phyloP scores from a whole-genome alignment of 768 basidiomycete genomes.

The Fistulinella prunicolor region DNA sequence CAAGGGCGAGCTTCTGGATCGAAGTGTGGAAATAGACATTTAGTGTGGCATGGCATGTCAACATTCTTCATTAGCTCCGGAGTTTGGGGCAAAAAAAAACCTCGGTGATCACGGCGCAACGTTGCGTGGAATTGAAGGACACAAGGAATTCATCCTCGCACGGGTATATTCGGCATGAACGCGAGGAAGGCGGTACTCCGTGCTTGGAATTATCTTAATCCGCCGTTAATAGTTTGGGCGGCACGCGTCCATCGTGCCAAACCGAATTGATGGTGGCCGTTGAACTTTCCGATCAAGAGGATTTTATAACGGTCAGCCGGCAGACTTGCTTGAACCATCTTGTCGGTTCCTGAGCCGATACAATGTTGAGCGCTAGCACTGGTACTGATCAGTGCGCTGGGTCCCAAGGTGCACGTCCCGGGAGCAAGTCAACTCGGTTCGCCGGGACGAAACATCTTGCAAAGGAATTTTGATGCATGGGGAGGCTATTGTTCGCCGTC shows the following conservation, averaged over 20 bases:
- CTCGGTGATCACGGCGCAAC: too few species aligned
- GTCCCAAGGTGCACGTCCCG: background rate
- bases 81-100: too few species aligned
- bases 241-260: background rate
- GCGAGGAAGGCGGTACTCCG: background rate
- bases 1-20: background rate
- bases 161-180: too few species aligned
- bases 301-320: too few species aligned
- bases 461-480: background rate
- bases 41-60: background rate
- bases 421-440: background rate
- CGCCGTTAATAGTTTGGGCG: too few species aligned
- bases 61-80: too few species aligned
- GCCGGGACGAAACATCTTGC: background rate
- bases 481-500: background rate
- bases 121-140: background rate
- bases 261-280: too few species aligned
- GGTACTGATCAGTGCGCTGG: too few species aligned
- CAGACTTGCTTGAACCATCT: too few species aligned
- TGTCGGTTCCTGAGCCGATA: background rate
- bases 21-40: background rate
- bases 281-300: too few species aligned
- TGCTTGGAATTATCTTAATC: background rate
- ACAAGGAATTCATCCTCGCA: too few species aligned
- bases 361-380: too few species aligned